phyloP scores from a whole-genome alignment of 2,329 filamentous ascomycete species.

The Trichoderma cornu-damae region DNA sequence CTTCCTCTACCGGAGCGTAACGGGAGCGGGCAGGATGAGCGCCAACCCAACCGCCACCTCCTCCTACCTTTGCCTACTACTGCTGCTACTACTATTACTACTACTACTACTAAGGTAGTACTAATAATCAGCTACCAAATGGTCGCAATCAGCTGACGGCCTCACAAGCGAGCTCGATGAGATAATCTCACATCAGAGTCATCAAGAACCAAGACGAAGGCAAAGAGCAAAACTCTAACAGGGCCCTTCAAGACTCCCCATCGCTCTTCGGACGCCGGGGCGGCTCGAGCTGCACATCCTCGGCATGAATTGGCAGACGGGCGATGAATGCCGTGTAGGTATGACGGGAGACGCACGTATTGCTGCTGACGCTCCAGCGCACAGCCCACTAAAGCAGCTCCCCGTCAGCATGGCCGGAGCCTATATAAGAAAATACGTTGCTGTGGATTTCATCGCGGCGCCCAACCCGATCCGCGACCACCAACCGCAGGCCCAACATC shows the following conservation, averaged over 20 bases:
- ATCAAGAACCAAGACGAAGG: not conserved
- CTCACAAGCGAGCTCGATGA: constrained; percentile 1
- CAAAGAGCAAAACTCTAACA: constrained; percentile 10
- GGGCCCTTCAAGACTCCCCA: not conserved
- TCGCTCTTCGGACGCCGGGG: not conserved
- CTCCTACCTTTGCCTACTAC: too few species aligned
- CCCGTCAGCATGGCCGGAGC: constrained; percentile 5
- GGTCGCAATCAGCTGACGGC: constrained; percentile 10
- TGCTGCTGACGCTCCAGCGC: constrained; percentile 9
- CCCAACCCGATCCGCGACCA: not conserved
- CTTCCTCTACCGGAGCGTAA: not conserved
- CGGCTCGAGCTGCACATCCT: not conserved
- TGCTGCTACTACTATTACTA: too few species aligned
- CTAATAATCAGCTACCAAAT: too few species aligned
- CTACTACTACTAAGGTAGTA: too few species aligned
- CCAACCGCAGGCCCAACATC: not conserved
- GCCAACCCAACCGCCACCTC: constrained; percentile 7
- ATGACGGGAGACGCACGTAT: not conserved
- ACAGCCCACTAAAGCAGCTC: constrained; percentile 12
- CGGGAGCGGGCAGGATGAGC: too few species aligned
- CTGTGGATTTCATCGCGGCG: not conserved
- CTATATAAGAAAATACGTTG: constrained; percentile 2
- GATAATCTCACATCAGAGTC: constrained; percentile 18
- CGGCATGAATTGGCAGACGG: not conserved
- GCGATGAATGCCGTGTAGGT: constrained; percentile 6